Evolutionary conservation across 345 rosid species (phyloP), one percentile per base, ranked within the genome.

Genomic region (Populus deltoides): DNA sequence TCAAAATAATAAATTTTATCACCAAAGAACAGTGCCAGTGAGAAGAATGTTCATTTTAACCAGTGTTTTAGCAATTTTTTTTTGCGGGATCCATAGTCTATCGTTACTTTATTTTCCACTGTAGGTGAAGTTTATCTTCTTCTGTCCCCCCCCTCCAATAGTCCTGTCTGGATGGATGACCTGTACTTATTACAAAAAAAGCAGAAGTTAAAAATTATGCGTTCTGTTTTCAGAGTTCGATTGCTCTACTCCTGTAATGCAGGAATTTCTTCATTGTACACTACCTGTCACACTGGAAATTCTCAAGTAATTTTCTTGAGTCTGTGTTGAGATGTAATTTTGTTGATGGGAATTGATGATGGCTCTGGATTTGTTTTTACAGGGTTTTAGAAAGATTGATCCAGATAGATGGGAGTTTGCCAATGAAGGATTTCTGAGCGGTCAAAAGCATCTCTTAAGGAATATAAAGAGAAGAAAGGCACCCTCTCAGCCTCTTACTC

Each of bases 321-420:
- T 33, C 63, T 36, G 53, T 16, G 41, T 25, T 68, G 31, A 66
- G 3, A 39, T 76, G 74, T 15, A 35, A 47, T 35, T 16, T 77
- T 29, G 16, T 38, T 25, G 22, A 27, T 55, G 7, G 38, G 33
- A 75, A 15, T 13, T 43, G 66, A 35, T 76, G 35, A 36, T 70
- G 31, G 45, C 72, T 33, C 33, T 39, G 22, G 1, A 71, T 66
- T 65, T 29, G 31, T 53, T 33, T 61, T 16, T 7, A 75, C 85
- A 93, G 97, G 95, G 97, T 3, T 94, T 94, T 82, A 87, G 94
- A 74, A 94, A 94, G 89, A 89, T 90, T 8, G 93, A 94, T 77
- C 86, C 94, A 22, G 97, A 92, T 45, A 83, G 84, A 80, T 93
- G 97, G 94, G 97, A 90, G 71, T 94, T 94, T 81, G 88, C 94